Evolutionary conservation across 1,284 basidiomycete species (phyloP), one percentile per base, ranked within the genome.

Genomic region (Exobasidium rhododendri): DNA sequence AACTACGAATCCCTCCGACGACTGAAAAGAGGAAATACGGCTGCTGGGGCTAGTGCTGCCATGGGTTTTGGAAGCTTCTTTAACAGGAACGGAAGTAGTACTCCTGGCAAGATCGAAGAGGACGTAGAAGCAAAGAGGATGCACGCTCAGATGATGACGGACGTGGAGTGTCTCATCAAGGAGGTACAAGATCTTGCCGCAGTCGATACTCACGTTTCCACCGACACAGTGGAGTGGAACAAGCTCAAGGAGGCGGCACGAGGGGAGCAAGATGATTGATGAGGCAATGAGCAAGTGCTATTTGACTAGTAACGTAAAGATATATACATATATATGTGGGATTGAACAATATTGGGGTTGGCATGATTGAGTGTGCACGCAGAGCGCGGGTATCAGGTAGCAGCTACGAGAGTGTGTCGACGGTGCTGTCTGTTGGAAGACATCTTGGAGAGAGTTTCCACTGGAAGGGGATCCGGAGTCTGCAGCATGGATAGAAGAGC

Each of bases 1-100:
- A 79, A 75, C 49, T 71, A 73, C 58, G 73, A 71, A 47, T 71
- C 67, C 7, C 59, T 79, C 10, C 71, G 67, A 31, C 64, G 75
- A 1, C 63, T 79, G 13, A 78, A 78, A 54, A 70, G 69, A 4
- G 63, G 66, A 22, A 64, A 46, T 55, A 50, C 47, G 4, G 14
- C 47, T 2, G 17, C 44, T 45, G 3, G 24, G 17, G n/a, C 22
- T 24, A 31, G 10, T 31, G 17, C 22, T 26, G 29, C 49, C 35
- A 24, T 31, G 26, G 58, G 56, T 17, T 20, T 55, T 6, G 52
- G 52, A n/a, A 22, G 20, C n/a, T 7, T 55, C 7, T 55, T 55
- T 2, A 20, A 45, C 28, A 31, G 58, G 24, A 60, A 35, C 5
- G n/a, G 58, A 31, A 24, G 28, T 47, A 35, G n/a, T 58, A 5